Conservation (phyloP, 805 yeast genomes). For the Kregervanrija delftensis region DNA sequence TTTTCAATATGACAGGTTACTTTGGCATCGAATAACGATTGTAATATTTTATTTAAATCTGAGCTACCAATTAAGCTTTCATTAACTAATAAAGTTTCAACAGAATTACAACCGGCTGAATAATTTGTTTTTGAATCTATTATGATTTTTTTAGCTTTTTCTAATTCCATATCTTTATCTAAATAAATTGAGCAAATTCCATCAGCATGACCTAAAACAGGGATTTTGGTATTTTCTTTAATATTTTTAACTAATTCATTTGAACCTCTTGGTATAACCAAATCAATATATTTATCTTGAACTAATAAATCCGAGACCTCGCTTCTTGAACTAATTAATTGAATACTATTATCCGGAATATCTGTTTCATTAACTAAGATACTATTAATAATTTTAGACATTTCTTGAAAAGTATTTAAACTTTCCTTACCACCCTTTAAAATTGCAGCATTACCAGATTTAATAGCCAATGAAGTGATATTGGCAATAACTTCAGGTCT, state of each 20-base stretch:
- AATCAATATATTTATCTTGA: conserved; percentile 86
- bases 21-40: conserved; percentile 48
- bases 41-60: conserved; percentile 14
- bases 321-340: conserved; percentile 80
- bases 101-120: conserved; percentile 99
- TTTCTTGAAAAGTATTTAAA: conserved; percentile 70
- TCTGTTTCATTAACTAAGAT: conserved; percentile 52
- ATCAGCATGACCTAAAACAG: conserved; percentile 98
- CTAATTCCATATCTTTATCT: conserved; percentile 69
- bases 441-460: conserved; percentile 95
- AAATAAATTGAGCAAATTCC: conserved; percentile 90
- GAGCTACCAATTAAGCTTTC: conserved; percentile 26
- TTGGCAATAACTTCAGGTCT: conserved; percentile 99
- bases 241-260: conserved; percentile 83
- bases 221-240: conserved; percentile 84
- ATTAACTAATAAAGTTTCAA: conserved; percentile 74
- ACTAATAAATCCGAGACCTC: conserved; percentile 78
- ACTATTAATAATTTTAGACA: conserved; percentile 63
- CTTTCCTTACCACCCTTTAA: conserved; percentile 97
- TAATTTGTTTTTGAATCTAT: conserved; percentile 92
- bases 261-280: conserved; percentile 98
- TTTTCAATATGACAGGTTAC: conserved; percentile 67
- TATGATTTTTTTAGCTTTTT: conserved; percentile 66
- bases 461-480: conserved; percentile 89
- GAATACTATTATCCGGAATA: conserved; percentile 78